Percentiles rank a stretch among this genome's conserved stretches.
Evolutionary conservation across 2,329 filamentous ascomycete genomes (phyloP).

Genomic region (Paecilomyces niveus): DNA sequence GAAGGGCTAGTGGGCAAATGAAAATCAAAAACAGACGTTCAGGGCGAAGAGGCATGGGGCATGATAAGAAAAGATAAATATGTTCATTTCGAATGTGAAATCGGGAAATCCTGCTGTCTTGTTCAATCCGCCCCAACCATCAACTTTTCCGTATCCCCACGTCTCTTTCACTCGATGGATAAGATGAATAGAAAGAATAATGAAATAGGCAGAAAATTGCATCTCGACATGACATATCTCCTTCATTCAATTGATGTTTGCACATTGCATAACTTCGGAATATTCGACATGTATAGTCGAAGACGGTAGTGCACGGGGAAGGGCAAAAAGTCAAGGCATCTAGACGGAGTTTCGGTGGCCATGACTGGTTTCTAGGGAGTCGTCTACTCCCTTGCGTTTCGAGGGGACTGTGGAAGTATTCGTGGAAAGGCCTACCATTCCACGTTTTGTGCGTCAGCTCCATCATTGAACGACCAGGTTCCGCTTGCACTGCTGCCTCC

Average conservation of each 20-base stretch:
- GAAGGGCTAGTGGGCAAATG: neutral
- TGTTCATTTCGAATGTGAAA: neutral
- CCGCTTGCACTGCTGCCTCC: slow-evolving; percentile 5
- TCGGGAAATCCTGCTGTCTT: neutral
- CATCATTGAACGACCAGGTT: slow-evolving; percentile 8
- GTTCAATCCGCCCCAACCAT: neutral
- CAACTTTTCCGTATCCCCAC: neutral
- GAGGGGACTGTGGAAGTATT: slow-evolving; percentile 7
- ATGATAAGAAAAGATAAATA: neutral
- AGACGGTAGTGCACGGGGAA: neutral
- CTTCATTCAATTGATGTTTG: neutral
- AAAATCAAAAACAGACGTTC: neutral
- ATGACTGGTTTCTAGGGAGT: slow-evolving; percentile 7
- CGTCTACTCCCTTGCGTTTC: slow-evolving; percentile 26
- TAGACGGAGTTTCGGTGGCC: neutral
- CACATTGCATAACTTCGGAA: neutral
- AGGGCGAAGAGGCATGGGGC: neutral
- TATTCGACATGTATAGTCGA: neutral
- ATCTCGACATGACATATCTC: neutral
- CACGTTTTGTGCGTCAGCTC: slow-evolving; percentile 19
- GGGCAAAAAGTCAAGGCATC: neutral
- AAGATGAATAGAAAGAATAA: neutral
- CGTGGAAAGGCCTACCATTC: slow-evolving; percentile 20
- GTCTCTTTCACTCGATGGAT: neutral
- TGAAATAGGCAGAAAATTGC: neutral